Evolutionary conservation across 2,329 filamentous ascomycete species (phyloP).

Genomic region (Dactylellina drechsleri): DNA sequence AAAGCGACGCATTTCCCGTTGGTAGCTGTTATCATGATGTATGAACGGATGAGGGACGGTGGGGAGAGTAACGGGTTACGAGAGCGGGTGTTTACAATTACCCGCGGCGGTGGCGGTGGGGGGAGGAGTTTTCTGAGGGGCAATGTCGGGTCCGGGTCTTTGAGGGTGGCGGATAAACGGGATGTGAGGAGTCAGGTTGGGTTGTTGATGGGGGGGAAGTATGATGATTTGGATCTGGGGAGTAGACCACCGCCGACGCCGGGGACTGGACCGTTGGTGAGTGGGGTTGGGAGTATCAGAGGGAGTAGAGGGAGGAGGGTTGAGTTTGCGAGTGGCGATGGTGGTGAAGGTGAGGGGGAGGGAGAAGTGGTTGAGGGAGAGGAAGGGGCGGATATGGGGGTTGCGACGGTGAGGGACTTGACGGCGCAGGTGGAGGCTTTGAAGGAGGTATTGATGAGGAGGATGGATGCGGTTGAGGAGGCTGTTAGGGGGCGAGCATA

Average conservation of each 20-base stretch:
- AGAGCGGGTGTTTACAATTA: conserved; percentile 31
- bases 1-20: conserved; percentile 59
- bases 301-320: neutral
- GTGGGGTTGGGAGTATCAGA: neutral
- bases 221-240: conserved; percentile 13
- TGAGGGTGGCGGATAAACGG: conserved; percentile 17
- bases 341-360: neutral
- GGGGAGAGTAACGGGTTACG: conserved; percentile 7
- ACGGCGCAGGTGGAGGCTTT: conserved; percentile 48
- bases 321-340: conserved; percentile 4
- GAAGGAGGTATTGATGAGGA: conserved; percentile 34
- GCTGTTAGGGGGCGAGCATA: conserved; percentile 3
- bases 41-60: conserved; percentile 25
- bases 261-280: conserved; percentile 27
- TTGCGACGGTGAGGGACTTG: conserved; percentile 43
- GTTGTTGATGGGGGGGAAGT: conserved; percentile 33
- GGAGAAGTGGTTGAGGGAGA: conserved; percentile 27
- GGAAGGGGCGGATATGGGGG: conserved; percentile 33
- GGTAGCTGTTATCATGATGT: conserved; percentile 52
- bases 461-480: conserved; percentile 42
- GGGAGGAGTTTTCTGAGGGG: conserved; percentile 25
- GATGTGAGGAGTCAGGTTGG: conserved; percentile 35
- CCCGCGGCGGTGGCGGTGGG: conserved; percentile 7
- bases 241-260: conserved; percentile 33
- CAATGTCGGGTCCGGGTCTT: conserved; percentile 13